Evolutionary conservation across 176 grass and related monocot genomes (phyloP).

Genomic region (Alopecurus myosuroides): DNA sequence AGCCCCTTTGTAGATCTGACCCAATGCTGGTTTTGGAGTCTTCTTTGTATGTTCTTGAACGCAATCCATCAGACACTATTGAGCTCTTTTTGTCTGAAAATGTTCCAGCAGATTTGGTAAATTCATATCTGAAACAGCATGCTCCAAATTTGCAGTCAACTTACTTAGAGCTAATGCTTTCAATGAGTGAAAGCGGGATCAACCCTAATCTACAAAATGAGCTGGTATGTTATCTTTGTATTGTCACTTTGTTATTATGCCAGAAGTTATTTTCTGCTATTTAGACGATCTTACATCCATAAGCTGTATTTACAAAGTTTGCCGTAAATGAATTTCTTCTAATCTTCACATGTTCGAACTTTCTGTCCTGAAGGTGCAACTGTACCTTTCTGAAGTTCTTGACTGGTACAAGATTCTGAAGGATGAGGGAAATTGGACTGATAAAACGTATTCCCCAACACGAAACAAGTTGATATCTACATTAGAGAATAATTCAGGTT

Average conservation of each 20-base stretch:
- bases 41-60: conserved; percentile 84
- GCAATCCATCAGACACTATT: conserved; percentile 84
- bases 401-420: conserved; percentile 84
- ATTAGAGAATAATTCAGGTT: conserved; percentile 83
- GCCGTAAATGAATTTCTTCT: conserved; percentile 4
- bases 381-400: conserved; percentile 96
- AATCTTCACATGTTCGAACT: conserved; percentile 5
- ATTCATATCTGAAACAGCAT: conserved; percentile 99
- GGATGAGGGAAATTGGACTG: conserved; percentile 86
- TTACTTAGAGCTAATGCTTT: conserved; percentile 97
- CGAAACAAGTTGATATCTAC: conserved; percentile 87
- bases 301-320: conserved; percentile 18
- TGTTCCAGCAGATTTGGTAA: conserved; percentile 95
- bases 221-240: conserved; percentile 49
- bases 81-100: conserved; percentile 99
- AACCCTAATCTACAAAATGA: conserved; percentile 98
- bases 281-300: conserved; percentile 24
- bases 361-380: conserved; percentile 77
- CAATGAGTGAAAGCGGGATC: conserved; percentile 85
- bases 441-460: conserved; percentile 79
- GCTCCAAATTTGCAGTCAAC: conserved; percentile 93
- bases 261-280: conserved; percentile 12
- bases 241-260: conserved; percentile 9
- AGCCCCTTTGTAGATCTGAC: conserved; percentile 95
- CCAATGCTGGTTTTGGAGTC: conserved; percentile 98